A percentile compares a stretch with the other conserved stretches of the same genome.
These are phyloP conservation scores for Neonectria faginata DNA, from an alignment of 2,329 filamentous ascomycete species.

Conservation along the genomic window DNA sequence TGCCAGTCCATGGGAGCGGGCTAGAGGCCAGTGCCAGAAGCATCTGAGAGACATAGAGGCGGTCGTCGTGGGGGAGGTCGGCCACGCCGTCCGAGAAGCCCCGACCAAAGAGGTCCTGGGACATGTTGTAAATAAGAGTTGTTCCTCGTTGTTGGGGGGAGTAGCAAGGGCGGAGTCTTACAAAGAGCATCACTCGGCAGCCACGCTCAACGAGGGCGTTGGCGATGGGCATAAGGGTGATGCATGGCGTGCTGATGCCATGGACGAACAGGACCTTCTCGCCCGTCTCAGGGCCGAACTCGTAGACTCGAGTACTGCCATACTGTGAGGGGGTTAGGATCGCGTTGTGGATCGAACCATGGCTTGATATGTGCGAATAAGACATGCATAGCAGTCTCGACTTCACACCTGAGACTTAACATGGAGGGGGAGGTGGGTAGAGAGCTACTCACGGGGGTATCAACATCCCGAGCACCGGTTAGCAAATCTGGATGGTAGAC, in stretches of 20 bases:
- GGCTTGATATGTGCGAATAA: background rate
- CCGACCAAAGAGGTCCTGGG: slow-evolving; percentile 74
- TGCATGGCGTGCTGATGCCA: slow-evolving; percentile 85
- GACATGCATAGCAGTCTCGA: background rate
- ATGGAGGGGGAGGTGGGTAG: background rate
- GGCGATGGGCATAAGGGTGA: slow-evolving; percentile 76
- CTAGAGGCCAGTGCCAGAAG: slow-evolving; percentile 78
- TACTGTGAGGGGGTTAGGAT: slow-evolving; percentile 58
- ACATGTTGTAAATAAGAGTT: slow-evolving; percentile 18
- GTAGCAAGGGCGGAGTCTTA: slow-evolving; percentile 47
- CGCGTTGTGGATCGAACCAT: background rate
- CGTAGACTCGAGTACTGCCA: slow-evolving; percentile 81
- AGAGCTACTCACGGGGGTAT: slow-evolving; percentile 65
- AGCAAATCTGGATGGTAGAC: slow-evolving; percentile 76
- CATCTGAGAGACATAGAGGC: slow-evolving; percentile 79
- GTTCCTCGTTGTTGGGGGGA: slow-evolving; percentile 16
- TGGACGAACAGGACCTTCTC: slow-evolving; percentile 82
- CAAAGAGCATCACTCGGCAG: slow-evolving; percentile 84
- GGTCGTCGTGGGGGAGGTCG: slow-evolving; percentile 77
- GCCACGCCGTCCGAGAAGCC: slow-evolving; percentile 75
- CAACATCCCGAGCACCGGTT: slow-evolving; percentile 78
- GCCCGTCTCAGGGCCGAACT: slow-evolving; percentile 81
- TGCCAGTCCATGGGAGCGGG: slow-evolving; percentile 73
- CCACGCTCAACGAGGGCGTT: slow-evolving; percentile 74
- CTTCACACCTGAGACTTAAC: background rate